Base-by-base conservation (phyloP, 2,329 filamentous ascomycete species). In the Cladosporium sp. region DNA sequence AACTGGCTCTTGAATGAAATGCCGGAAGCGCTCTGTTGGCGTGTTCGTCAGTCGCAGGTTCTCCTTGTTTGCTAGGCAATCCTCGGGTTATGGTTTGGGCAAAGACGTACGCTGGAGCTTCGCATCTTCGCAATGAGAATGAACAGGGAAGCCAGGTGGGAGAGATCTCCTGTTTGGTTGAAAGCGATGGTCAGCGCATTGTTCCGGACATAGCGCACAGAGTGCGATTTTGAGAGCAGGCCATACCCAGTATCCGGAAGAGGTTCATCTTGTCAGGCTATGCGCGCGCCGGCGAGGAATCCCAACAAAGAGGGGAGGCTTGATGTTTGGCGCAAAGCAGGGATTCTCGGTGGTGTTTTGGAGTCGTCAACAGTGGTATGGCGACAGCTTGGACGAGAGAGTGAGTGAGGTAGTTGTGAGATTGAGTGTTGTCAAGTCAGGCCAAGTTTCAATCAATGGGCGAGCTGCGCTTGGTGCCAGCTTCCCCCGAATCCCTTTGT, bases 1-100 rank as follows among this genome's bases (percentile, higher is more conserved):
- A 90, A 92, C 85, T 99, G 95, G 68, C 94, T 97, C 80, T 99
- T 99, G 87, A 99, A 98, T 18, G 95, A 99, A 80, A 99, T 94
- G 74, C 95, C 95, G 51, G 94, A 90, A 79, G 93, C 97, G 84
- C 93, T 97, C 94, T 97, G 77, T 64, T 41, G 34, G 6, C 61
- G n/a, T 67, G 24, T 24, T 44, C 36, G 41, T 66, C 49, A 55
- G 64, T 55, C 32, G 44, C 51, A 61, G 38, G 3, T 51, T 14
- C 28, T 30, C 28, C 18, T n/a, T n/a, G 32, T 55, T 32, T 11
- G 32, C 28, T 55, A 55, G 28, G 52, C 10, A 34, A 18, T 55
- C 52, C 30, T 55, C 52, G 52, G 52, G 30, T 4, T 7, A 11
- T 38, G 55, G 34, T 26, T 30, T 38, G 65, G 36, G 32, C 54